Evolutionary conservation across 257 asterid genomes (phyloP).

Genomic region (Solanum appendiculatum): DNA sequence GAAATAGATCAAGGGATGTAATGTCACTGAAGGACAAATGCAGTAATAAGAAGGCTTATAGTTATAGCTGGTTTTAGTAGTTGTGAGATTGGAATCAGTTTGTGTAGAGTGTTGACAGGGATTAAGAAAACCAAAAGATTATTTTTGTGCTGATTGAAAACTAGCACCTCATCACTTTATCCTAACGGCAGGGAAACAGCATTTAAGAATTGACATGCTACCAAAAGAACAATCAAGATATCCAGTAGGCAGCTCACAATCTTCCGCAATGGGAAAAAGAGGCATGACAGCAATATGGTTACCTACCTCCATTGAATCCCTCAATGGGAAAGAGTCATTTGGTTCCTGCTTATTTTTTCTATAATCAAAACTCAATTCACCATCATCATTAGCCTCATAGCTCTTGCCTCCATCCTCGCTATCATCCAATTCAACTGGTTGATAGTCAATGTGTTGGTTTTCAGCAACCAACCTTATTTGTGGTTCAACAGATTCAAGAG

Average conservation of each 20-base stretch:
- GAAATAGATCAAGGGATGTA: not conserved
- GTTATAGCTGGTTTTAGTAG: not conserved
- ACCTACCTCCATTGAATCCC: slow-evolving; percentile 67
- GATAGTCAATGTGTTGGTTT: slow-evolving; percentile 74
- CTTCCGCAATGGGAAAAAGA: not conserved
- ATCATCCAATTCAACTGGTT: slow-evolving; percentile 46
- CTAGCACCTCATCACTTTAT: not conserved
- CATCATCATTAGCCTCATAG: slow-evolving; percentile 41
- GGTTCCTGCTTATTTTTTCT: slow-evolving; percentile 44
- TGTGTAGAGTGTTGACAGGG: not conserved
- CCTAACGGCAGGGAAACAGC: not conserved
- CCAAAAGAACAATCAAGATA: not conserved
- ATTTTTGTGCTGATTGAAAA: not conserved
- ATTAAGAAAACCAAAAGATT: not conserved
- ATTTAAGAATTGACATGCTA: not conserved
- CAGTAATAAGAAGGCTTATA: not conserved
- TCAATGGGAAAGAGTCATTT: slow-evolving; percentile 32
- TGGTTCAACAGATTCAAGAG: slow-evolving; percentile 83
- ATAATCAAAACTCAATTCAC: slow-evolving; percentile 72
- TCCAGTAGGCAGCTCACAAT: not conserved
- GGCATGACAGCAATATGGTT: not conserved
- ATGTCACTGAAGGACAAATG: not conserved
- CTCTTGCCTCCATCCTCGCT: slow-evolving; percentile 46
- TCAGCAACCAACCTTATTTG: slow-evolving; percentile 62
- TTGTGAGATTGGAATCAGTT: not conserved